A percentile compares a stretch with the other conserved stretches of the same genome.
These are phyloP conservation scores for Xerocomus brunneocitrinus DNA, from an alignment of 768 basidiomycete genomes.

Conservation along the genomic window DNA sequence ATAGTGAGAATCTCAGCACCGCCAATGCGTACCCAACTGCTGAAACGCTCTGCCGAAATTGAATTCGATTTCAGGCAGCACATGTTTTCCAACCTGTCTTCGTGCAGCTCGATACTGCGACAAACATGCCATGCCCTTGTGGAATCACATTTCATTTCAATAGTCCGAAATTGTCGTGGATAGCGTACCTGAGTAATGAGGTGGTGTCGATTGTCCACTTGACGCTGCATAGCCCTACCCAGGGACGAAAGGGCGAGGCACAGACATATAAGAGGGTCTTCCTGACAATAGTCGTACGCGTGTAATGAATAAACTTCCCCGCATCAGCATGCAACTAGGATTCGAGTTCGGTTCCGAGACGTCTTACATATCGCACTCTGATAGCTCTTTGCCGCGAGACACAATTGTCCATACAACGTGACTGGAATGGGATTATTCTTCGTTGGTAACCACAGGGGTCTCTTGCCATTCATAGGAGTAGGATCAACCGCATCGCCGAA, in stretches of 20 bases:
- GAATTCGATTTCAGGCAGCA: conserved; percentile 77
- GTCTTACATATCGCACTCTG: conserved; percentile 80
- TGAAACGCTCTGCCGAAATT: conserved; percentile 94
- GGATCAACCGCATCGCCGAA: conserved; percentile 15
- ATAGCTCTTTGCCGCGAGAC: conserved; percentile 80
- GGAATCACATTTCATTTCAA: background rate
- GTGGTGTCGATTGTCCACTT: conserved; percentile 91
- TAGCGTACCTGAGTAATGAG: conserved; percentile 63
- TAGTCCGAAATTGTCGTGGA: background rate
- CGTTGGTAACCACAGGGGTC: conserved; percentile 46
- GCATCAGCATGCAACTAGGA: background rate
- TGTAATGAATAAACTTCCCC: conserved; percentile 79
- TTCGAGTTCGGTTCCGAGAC: background rate
- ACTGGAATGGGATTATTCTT: conserved; percentile 69
- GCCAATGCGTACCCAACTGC: conserved; percentile 60
- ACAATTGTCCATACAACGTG: conserved; percentile 77
- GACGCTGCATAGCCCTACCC: conserved; percentile 88
- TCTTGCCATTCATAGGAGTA: conserved; percentile 19
- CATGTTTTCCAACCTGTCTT: conserved; percentile 34
- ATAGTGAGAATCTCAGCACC: background rate
- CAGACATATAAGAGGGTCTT: conserved; percentile 84
- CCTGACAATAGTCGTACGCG: conserved; percentile 78
- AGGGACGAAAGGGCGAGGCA: conserved; percentile 80
- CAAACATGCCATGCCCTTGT: conserved; percentile 78
- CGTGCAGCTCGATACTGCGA: conserved; percentile 72